Percentiles rank a stretch among this genome's conserved stretches.
phyloP scores from a whole-genome alignment of 202 grass and related monocot species.

The Cymbopogon flexuosus region DNA sequence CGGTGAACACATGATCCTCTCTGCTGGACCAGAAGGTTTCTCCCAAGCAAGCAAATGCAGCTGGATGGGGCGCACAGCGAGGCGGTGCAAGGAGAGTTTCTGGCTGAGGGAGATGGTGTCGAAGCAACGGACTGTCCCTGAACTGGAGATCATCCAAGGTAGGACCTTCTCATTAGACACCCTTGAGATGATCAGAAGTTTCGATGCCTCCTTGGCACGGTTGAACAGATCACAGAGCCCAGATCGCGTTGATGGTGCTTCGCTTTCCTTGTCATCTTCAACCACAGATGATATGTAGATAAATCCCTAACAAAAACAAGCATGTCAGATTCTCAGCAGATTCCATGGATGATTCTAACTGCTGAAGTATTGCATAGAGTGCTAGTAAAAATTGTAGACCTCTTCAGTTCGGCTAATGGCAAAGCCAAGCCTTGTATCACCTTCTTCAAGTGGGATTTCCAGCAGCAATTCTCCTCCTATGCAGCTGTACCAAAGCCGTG shows the following conservation, averaged over 20 bases:
- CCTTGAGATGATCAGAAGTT: constrained; percentile 73
- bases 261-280: constrained; percentile 31
- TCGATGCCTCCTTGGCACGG: constrained; percentile 42
- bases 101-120: constrained; percentile 93
- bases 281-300: constrained; percentile 75
- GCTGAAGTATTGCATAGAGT: not conserved
- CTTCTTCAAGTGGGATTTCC: constrained; percentile 59
- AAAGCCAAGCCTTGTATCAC: constrained; percentile 79
- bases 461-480: constrained; percentile 55
- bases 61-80: constrained; percentile 57
- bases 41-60: constrained; percentile 76
- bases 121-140: constrained; percentile 63
- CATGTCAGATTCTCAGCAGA: not conserved
- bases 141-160: constrained; percentile 69
- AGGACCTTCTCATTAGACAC: constrained; percentile 79
- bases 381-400: constrained; percentile 29
- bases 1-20: not conserved
- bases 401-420: constrained; percentile 78
- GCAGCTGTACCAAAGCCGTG: constrained; percentile 67
- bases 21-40: not conserved
- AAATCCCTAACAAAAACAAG: constrained; percentile 57
- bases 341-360: not conserved
- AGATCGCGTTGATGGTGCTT: constrained; percentile 57
- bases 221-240: constrained; percentile 66
- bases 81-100: constrained; percentile 70